Evolutionary conservation across 257 asterid species (phyloP).

Genomic region (Nemophila menziesii): DNA sequence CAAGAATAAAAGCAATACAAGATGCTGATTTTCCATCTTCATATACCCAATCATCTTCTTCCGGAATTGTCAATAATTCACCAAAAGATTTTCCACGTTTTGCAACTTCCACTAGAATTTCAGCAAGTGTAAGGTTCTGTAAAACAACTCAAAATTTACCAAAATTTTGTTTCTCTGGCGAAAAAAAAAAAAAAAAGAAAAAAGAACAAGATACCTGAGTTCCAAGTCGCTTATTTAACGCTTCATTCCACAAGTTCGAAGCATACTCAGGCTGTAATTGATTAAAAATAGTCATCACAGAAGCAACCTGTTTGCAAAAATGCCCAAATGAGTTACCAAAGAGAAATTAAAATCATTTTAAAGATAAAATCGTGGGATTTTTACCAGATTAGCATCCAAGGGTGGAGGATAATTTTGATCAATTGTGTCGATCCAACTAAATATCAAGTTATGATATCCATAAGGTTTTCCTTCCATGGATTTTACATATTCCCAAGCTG

Average conservation of each 20-base stretch:
- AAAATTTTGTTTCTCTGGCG: not conserved
- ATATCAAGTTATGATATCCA: conserved; percentile 87
- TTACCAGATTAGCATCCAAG: conserved; percentile 82
- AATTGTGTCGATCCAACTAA: conserved; percentile 90
- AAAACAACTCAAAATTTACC: conserved; percentile 1
- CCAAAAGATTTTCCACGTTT: conserved; percentile 81
- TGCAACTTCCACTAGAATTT: conserved; percentile 77
- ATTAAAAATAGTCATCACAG: conserved; percentile 80
- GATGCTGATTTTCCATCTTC: conserved; percentile 81
- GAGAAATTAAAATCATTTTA: conserved; percentile 1
- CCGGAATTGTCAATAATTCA: conserved; percentile 67
- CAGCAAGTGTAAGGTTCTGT: conserved; percentile 67
- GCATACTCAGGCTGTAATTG: conserved; percentile 77
- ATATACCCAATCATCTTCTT: conserved; percentile 78
- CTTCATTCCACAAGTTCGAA: conserved; percentile 86
- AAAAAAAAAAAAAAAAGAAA: too few relatives aligned
- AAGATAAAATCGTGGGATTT: not conserved
- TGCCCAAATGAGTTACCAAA: conserved; percentile 10
- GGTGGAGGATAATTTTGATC: conserved; percentile 74
- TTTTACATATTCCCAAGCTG: conserved; percentile 87
- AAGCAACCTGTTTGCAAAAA: conserved; percentile 69
- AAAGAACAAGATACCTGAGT: conserved; percentile 45
- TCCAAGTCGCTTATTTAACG: conserved; percentile 84
- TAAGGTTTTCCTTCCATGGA: conserved; percentile 74
- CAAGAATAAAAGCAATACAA: conserved; percentile 83